A percentile compares a stretch with the other conserved stretches of the same genome.
Evolutionary conservation across 23 red algal genomes (phyloP).

Genomic region (Gracilaria gracilis): DNA sequence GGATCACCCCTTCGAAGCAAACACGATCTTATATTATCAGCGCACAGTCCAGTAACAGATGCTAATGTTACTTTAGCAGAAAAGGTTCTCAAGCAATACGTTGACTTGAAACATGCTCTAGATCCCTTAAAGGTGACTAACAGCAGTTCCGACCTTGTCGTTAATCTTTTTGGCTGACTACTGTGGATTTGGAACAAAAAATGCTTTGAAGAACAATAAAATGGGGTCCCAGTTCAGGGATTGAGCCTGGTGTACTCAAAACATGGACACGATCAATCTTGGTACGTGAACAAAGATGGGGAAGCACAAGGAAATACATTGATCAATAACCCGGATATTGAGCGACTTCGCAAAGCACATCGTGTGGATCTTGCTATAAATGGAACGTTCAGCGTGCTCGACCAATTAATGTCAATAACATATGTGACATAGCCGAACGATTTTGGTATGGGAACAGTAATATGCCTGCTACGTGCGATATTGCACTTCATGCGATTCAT

Average conservation of each 20-base stretch:
- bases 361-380: constrained; percentile 14
- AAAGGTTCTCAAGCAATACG: constrained; percentile 9
- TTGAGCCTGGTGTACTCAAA: constrained; percentile 26
- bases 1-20: constrained; percentile 1
- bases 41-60: constrained; percentile 10
- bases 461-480: too few relatives aligned
- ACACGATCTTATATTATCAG: constrained; percentile 1
- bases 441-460: too few relatives aligned
- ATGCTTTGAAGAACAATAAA: constrained; percentile 31
- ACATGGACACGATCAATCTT: constrained; percentile 7
- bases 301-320: too few relatives aligned
- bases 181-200: constrained; percentile 24
- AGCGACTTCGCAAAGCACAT: constrained; percentile 16
- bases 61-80: not conserved
- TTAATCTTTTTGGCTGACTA: constrained; percentile 33
- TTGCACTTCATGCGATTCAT: too few relatives aligned
- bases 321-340: constrained; percentile 40
- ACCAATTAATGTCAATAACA: constrained; percentile 3
- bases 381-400: constrained; percentile 27
- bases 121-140: too few relatives aligned
- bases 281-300: constrained; percentile 21
- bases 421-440: too few relatives aligned
- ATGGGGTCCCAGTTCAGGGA: constrained; percentile 33
- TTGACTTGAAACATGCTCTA: not conserved
- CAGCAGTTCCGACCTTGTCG: too few relatives aligned